These are phyloP conservation scores for Exophiala dermatitidis DNA, from an alignment of 2,329 filamentous ascomycete species.

Conservation along the genomic window DNA sequence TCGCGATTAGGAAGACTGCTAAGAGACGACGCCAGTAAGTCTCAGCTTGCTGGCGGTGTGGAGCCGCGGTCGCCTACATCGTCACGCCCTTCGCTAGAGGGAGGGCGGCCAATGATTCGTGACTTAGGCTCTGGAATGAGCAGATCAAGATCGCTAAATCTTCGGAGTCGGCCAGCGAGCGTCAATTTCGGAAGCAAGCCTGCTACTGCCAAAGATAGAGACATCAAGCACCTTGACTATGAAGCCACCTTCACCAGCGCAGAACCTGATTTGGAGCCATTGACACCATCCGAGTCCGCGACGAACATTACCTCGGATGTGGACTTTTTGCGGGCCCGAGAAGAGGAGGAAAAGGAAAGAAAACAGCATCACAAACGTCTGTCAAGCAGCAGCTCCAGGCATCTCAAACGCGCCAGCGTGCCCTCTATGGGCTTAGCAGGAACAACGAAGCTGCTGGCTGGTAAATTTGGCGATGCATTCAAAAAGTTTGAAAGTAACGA, in stretches of 20 bases:
- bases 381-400: constrained; percentile 48
- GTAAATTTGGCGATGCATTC: constrained; percentile 89
- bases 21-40: constrained; percentile 24
- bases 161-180: constrained; percentile 67
- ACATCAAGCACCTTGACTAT: constrained; percentile 36
- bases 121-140: constrained; percentile 54
- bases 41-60: constrained; percentile 16
- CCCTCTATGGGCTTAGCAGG: constrained; percentile 60
- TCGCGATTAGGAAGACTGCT: constrained; percentile 33
- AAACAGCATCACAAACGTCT: constrained; percentile 50
- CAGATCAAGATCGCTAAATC: constrained; percentile 57
- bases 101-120: constrained; percentile 55
- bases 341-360: constrained; percentile 54
- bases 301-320: constrained; percentile 69
- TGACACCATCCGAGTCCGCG: constrained; percentile 45
- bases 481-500: constrained; percentile 69
- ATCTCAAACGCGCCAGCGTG: constrained; percentile 64
- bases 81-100: constrained; percentile 64
- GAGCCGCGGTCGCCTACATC: constrained; percentile 48
- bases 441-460: constrained; percentile 74
- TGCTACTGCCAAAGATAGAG: constrained; percentile 73
- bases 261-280: constrained; percentile 19
- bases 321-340: constrained; percentile 71
- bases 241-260: constrained; percentile 18
- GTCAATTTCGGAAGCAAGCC: constrained; percentile 76